Percentiles rank a stretch among this genome's conserved stretches.
Evolutionary conservation across 2,329 filamentous ascomycete genomes (phyloP).

Genomic region (Dactylellina leptospora): DNA sequence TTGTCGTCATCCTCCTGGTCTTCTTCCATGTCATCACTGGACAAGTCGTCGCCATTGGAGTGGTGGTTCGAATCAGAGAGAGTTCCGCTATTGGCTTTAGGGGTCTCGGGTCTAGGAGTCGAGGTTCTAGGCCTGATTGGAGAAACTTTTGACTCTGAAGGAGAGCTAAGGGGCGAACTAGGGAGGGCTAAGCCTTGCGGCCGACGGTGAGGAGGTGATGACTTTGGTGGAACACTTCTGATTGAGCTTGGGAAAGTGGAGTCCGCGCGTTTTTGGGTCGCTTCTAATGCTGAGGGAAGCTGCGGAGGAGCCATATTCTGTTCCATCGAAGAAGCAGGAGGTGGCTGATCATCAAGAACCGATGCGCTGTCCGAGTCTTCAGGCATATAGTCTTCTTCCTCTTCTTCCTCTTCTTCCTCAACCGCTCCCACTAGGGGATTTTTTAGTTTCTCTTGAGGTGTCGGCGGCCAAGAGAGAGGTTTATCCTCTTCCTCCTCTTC

Average conservation of each 20-base stretch:
- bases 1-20: neutral
- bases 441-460: slow-evolving; percentile 17
- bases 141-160: neutral
- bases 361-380: slow-evolving; percentile 17
- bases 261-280: too few relatives aligned
- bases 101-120: neutral
- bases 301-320: neutral
- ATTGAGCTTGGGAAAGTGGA: neutral
- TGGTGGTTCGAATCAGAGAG: neutral
- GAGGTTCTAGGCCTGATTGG: too few relatives aligned
- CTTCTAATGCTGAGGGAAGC: neutral
- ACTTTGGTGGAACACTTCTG: neutral
- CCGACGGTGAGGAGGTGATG: slow-evolving; percentile 6
- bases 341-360: slow-evolving; percentile 11
- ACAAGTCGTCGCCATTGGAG: too few relatives aligned
- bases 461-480: slow-evolving; percentile 30
- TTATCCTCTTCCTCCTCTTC: neutral
- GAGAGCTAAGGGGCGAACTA: neutral
- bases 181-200: neutral
- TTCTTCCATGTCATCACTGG: neutral
- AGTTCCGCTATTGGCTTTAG: neutral
- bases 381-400: slow-evolving; percentile 8
- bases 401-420: slow-evolving; percentile 6
- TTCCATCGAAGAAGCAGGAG: slow-evolving; percentile 19
- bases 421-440: neutral